These are phyloP conservation scores for Margaritispora aquatica DNA, from an alignment of 495 filamentous ascomycete species.

Conservation along the genomic window DNA sequence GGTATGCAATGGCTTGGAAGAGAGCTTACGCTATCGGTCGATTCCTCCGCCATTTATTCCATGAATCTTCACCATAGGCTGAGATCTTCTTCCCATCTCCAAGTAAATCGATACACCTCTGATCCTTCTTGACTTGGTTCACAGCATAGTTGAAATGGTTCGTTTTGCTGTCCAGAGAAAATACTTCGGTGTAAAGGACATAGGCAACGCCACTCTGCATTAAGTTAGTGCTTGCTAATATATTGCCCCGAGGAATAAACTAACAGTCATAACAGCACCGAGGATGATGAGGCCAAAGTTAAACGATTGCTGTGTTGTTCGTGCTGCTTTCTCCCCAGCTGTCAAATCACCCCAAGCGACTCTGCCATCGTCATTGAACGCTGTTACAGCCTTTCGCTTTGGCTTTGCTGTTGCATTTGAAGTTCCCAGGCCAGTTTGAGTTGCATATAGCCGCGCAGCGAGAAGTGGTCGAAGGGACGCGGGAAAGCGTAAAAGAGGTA, in stretches of 20 bases:
- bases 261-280: conserved; percentile 70
- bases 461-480: conserved; percentile 20
- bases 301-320: conserved; percentile 84
- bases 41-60: conserved; percentile 77
- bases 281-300: conserved; percentile 74
- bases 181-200: conserved; percentile 79
- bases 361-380: conserved; percentile 74
- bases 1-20: background rate
- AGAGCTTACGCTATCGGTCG: conserved; percentile 72
- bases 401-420: conserved; percentile 24
- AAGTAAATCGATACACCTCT: conserved; percentile 64
- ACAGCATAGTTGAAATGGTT: conserved; percentile 86
- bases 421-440: conserved; percentile 39
- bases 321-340: conserved; percentile 67
- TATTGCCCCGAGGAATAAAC: conserved; percentile 4
- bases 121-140: conserved; percentile 67
- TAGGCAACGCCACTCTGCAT: conserved; percentile 65
- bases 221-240: conserved; percentile 12
- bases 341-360: conserved; percentile 76
- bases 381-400: conserved; percentile 61
- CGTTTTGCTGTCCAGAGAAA: conserved; percentile 78
- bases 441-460: conserved; percentile 43
- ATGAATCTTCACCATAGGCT: conserved; percentile 78
- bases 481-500: conserved; percentile 10
- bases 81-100: conserved; percentile 69